A percentile compares a stretch with the other conserved stretches of the same genome.
Evolutionary conservation across 306 rosid species (phyloP).

Genomic region (Pyrus pyrifolia): DNA sequence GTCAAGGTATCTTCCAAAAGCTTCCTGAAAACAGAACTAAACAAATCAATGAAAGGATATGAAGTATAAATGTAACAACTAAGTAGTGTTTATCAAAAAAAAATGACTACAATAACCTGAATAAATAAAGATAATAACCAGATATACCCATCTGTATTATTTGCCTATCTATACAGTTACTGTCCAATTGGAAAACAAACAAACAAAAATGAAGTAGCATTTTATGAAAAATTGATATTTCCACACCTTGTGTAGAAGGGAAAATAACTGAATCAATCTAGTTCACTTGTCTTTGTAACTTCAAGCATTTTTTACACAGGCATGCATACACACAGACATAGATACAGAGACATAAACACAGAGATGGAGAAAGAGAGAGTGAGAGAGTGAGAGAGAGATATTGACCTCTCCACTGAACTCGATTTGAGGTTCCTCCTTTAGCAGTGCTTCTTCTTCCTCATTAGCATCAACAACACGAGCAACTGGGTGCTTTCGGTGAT

Average conservation of each 20-base stretch:
- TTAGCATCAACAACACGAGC: conserved; percentile 78
- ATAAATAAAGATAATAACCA: neutral
- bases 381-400: neutral
- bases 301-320: neutral
- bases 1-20: conserved; percentile 79
- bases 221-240: neutral
- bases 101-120: neutral
- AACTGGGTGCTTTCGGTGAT: conserved; percentile 89
- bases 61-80: neutral
- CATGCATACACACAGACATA: neutral
- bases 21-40: conserved; percentile 54
- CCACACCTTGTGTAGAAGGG: neutral
- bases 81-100: neutral
- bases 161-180: neutral
- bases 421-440: conserved; percentile 81
- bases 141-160: neutral
- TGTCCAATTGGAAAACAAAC: neutral
- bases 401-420: conserved; percentile 96
- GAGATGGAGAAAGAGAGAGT: neutral
- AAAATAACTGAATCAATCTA: neutral
- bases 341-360: neutral
- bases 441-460: conserved; percentile 64
- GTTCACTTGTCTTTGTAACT: neutral
- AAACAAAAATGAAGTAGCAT: neutral
- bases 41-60: neutral